Evolutionary conservation across 306 rosid genomes (phyloP).

Genomic region (Trichosanthes cucumerina): DNA sequence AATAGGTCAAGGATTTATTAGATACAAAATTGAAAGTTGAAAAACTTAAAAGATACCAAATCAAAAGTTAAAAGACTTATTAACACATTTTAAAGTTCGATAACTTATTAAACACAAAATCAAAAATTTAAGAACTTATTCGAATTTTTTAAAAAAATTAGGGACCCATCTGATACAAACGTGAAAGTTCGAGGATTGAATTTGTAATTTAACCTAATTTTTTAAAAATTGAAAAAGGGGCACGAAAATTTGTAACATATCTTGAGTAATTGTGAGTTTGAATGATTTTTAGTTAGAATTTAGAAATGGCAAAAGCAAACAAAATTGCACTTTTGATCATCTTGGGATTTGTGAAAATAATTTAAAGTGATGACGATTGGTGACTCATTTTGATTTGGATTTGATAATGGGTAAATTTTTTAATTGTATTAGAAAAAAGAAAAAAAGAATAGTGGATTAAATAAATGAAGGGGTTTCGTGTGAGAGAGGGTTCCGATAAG

Average conservation of each 20-base stretch:
- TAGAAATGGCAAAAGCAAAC: background rate
- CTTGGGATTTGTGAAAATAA: background rate
- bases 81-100: too few species aligned
- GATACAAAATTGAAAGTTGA: too few species aligned
- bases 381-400: background rate
- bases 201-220: too few species aligned
- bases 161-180: too few species aligned
- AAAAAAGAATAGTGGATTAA: background rate
- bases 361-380: background rate
- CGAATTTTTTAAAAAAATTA: too few species aligned
- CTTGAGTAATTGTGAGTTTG: background rate
- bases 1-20: too few species aligned
- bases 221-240: background rate
- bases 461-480: background rate
- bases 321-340: constrained; percentile 4
- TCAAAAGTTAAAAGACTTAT: too few species aligned
- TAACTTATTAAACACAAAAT: too few species aligned
- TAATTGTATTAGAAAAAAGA: background rate
- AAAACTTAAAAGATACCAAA: too few species aligned
- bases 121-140: too few species aligned
- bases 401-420: background rate
- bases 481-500: background rate
- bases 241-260: background rate
- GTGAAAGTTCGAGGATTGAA: too few species aligned
- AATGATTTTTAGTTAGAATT: background rate